These are phyloP conservation scores for Piromyces finnis DNA, from an alignment of 192 early-diverging fungal species.

Conservation along the genomic window DNA sequence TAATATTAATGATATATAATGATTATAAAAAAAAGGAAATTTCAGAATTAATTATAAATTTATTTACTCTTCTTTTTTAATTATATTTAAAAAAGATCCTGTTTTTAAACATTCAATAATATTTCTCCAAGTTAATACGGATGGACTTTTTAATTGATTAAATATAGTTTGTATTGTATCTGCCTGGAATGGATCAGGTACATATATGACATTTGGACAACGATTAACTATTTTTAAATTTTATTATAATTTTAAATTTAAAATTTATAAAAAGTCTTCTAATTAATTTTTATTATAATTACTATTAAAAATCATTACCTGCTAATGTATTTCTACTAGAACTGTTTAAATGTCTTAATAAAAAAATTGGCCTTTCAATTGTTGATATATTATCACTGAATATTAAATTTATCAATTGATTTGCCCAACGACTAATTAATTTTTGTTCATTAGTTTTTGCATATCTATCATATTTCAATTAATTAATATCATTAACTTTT, in stretches of 20 bases:
- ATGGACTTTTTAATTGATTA: background rate
- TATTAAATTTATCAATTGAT: background rate
- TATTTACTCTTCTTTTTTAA: background rate
- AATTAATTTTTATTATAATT: no score
- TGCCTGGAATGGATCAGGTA: background rate
- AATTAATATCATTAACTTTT: background rate
- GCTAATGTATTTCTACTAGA: background rate
- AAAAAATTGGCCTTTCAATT: background rate
- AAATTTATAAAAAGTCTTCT: no score
- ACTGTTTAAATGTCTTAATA: background rate
- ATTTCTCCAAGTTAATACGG: background rate
- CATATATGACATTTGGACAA: background rate
- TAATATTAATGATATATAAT: no score
- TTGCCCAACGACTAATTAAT: background rate
- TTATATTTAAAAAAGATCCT: background rate
- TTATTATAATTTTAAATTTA: no score
- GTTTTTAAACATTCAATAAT: background rate
- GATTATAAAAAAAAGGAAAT: no score
- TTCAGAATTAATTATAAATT: no score
- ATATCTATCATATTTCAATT: background rate
- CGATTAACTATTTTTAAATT: background rate
- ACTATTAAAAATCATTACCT: background rate
- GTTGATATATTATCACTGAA: background rate
- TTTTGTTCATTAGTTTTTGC: background rate
- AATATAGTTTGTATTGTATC: background rate